Conservation (phyloP, 352 stramenopile species). For the Phytophthora palmivora region DNA sequence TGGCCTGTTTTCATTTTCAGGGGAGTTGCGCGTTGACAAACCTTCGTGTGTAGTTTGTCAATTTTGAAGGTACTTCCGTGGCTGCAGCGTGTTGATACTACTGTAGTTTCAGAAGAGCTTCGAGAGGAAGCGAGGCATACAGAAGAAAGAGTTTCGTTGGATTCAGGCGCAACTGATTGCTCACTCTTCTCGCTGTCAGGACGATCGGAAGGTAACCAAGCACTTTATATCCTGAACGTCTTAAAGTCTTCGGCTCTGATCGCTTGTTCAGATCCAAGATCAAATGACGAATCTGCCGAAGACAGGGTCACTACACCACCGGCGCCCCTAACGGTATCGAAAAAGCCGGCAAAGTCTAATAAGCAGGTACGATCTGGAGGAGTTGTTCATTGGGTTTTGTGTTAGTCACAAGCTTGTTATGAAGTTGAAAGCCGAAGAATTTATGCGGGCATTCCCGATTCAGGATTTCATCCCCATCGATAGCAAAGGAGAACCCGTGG, state of each 20-base stretch:
- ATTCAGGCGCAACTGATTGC: slow-evolving; percentile 49
- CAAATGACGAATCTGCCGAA: background rate
- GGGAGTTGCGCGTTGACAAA: too few relatives aligned
- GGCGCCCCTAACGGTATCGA: background rate
- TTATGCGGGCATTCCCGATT: slow-evolving; percentile 72
- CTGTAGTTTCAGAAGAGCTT: slow-evolving; percentile 53
- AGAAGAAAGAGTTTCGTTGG: slow-evolving; percentile 37
- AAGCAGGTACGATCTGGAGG: slow-evolving; percentile 30
- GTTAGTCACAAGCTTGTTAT: background rate
- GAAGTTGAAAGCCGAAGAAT: slow-evolving; percentile 58
- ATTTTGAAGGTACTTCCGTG: slow-evolving; percentile 58
- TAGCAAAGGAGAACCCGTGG: background rate
- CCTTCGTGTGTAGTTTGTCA: slow-evolving; percentile 17
- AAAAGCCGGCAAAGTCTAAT: slow-evolving; percentile 11
- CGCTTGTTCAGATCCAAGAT: background rate
- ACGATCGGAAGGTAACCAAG: slow-evolving; percentile 19
- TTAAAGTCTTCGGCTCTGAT: too few relatives aligned
- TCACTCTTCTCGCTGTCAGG: slow-evolving; percentile 28
- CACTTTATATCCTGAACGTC: background rate
- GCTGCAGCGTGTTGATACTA: slow-evolving; percentile 54
- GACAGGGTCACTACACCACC: background rate
- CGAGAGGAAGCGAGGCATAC: slow-evolving; percentile 51
- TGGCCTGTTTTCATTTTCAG: background rate
- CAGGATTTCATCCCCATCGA: slow-evolving; percentile 73
- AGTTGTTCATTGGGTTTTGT: background rate